Percentiles rank a stretch among this genome's conserved stretches.
These are phyloP conservation scores for Fusarium sp. DNA, from an alignment of 2,329 filamentous ascomycete species.

Conservation along the genomic window DNA sequence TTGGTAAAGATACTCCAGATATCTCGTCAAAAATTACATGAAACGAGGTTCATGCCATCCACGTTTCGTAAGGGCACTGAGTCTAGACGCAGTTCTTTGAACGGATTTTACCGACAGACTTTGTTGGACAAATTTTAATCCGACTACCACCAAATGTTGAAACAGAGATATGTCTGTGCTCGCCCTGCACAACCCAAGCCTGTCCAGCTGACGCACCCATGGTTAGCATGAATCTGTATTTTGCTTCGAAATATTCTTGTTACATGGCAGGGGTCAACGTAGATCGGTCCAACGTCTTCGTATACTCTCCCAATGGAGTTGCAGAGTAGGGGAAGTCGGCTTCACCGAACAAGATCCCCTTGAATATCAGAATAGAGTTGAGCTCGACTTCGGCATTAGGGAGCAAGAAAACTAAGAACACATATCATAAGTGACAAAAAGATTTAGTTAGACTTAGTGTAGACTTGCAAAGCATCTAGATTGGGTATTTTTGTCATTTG, in stretches of 20 bases:
- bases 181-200: neutral
- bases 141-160: neutral
- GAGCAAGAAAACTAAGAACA: accelerated
- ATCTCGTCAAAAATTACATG: neutral
- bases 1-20: neutral
- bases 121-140: neutral
- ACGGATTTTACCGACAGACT: neutral
- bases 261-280: neutral
- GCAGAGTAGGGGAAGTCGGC: neutral
- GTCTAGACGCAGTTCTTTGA: neutral
- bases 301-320: neutral
- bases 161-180: neutral
- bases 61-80: neutral
- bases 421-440: neutral
- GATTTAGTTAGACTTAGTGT: accelerated
- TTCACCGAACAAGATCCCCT: neutral
- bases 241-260: neutral
- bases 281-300: neutral
- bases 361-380: neutral
- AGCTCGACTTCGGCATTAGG: neutral
- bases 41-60: neutral
- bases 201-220: neutral
- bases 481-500: neutral
- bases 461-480: accelerated
- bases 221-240: accelerated